phyloP scores from a whole-genome alignment of 2,329 filamentous ascomycete species.

The Thelonectria blattea region DNA sequence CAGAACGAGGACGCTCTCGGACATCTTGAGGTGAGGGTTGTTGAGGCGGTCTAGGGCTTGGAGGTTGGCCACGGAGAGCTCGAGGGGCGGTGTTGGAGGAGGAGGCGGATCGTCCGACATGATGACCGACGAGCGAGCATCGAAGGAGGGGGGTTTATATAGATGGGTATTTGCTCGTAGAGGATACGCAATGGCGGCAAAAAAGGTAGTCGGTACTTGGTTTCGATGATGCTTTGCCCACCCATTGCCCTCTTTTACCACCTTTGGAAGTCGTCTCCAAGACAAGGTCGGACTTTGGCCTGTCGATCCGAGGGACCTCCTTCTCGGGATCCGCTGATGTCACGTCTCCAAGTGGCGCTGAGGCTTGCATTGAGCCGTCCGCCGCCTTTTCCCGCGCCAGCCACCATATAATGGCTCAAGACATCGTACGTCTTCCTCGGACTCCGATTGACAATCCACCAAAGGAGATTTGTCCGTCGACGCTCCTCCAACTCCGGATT shows the following conservation, averaged over 20 bases:
- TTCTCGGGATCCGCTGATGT: conserved; percentile 26
- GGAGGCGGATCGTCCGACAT: conserved; percentile 23
- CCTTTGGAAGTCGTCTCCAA: not conserved
- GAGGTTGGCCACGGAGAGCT: conserved; percentile 37
- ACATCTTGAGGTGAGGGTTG: conserved; percentile 32
- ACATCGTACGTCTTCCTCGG: not conserved
- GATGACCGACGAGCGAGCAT: conserved; percentile 4
- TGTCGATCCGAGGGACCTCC: conserved; percentile 13
- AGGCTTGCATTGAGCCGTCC: conserved; percentile 10
- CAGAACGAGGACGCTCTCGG: conserved; percentile 59
- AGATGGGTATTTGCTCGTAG: not conserved
- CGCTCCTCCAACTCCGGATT: conserved; percentile 13
- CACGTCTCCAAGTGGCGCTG: conserved; percentile 27
- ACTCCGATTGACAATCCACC: too few species aligned
- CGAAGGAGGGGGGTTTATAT: conserved; percentile 23
- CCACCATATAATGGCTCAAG: not conserved
- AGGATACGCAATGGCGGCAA: not conserved
- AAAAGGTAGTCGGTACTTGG: not conserved
- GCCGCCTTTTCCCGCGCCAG: conserved; percentile 8
- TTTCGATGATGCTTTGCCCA: not conserved
- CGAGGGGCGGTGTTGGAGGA: conserved; percentile 25
- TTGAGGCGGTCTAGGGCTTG: conserved; percentile 35
- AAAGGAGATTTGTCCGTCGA: too few species aligned
- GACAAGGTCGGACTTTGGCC: not conserved
- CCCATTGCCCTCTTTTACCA: conserved; percentile 2